A percentile compares a stretch with the other conserved stretches of the same genome.
Evolutionary conservation across 305 asterid species (phyloP).

Genomic region (Solanum chacoense): DNA sequence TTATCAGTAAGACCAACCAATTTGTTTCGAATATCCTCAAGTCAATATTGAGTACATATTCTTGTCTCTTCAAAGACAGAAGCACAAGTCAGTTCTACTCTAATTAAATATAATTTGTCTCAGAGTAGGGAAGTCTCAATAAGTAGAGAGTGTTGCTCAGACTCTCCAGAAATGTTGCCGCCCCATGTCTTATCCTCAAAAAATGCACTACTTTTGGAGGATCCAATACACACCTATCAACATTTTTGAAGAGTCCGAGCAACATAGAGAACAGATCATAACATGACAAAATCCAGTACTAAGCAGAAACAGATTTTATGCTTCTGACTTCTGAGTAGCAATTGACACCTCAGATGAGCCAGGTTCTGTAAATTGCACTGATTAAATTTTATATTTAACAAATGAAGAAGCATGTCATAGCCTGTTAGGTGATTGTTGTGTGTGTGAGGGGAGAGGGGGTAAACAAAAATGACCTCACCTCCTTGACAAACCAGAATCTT

Average conservation of each 20-base stretch:
- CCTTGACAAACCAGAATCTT: constrained; percentile 56
- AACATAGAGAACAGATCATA: not conserved
- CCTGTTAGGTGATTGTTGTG: not conserved
- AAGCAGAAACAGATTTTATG: not conserved
- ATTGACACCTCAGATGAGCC: not conserved
- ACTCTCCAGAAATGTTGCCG: not conserved
- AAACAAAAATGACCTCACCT: constrained; percentile 22
- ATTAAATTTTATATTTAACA: not conserved
- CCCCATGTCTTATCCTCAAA: not conserved
- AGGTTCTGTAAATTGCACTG: not conserved
- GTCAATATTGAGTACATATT: too few species aligned
- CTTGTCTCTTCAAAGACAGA: not conserved
- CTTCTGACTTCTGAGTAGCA: not conserved
- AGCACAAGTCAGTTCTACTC: not conserved
- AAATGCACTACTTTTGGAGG: not conserved
- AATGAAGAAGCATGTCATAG: not conserved
- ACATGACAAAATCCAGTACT: not conserved
- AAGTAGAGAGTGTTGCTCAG: not conserved
- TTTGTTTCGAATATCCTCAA: too few species aligned
- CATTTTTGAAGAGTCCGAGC: not conserved
- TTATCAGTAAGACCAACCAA: not conserved
- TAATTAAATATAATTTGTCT: not conserved
- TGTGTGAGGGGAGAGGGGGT: not conserved
- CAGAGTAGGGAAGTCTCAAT: not conserved
- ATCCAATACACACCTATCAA: not conserved